Conservation (phyloP, 1,284 basidiomycete genomes). For the Sphaerobolus stellatus region DNA sequence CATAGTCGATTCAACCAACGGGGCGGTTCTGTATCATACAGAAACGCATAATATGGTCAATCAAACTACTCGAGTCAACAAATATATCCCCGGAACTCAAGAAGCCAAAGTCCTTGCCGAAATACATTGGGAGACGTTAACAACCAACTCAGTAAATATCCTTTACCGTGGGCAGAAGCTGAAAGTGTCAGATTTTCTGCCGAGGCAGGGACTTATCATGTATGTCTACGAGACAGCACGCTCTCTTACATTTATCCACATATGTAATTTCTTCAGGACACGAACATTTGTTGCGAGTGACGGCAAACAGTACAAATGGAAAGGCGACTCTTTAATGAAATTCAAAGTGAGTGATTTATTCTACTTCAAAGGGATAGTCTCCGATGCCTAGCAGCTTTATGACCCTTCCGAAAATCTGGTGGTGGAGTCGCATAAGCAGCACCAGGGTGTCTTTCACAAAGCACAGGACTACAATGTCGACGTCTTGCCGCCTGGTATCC, state of each 20-base stretch:
- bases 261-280: background rate
- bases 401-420: background rate
- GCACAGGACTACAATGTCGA: background rate
- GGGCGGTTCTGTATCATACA: background rate
- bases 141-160: background rate
- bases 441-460: background rate
- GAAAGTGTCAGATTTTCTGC: background rate
- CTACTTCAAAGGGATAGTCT: background rate
- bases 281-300: background rate
- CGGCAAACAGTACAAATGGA: background rate
- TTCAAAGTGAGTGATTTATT: background rate
- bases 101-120: background rate
- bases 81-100: background rate
- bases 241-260: background rate
- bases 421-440: background rate
- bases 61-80: background rate
- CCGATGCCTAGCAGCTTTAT: background rate
- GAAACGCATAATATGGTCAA: background rate
- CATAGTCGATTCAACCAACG: background rate
- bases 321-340: background rate
- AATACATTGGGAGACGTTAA: background rate
- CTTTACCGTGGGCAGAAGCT: background rate
- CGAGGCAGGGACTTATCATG: background rate
- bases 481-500: background rate
- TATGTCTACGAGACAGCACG: background rate